Evolutionary conservation across 768 basidiomycete species (phyloP).

Genomic region (Chalciporus pseudorubinellus): DNA sequence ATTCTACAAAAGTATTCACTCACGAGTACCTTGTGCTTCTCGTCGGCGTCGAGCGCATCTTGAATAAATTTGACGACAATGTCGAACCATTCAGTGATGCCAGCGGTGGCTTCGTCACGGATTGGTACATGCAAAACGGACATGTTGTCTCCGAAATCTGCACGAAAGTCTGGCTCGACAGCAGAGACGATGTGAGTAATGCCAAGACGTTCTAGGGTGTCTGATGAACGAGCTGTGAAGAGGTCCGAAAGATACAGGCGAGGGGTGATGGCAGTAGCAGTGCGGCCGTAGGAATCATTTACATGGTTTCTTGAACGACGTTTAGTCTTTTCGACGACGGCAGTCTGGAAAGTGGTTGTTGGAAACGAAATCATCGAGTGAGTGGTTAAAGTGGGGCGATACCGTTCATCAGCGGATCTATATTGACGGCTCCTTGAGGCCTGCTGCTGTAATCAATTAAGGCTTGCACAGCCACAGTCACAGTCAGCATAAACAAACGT

Average conservation of each 20-base stretch:
- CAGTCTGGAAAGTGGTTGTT: slow-evolving; percentile 26
- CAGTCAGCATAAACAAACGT: slow-evolving; percentile 5
- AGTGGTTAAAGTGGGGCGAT: neutral
- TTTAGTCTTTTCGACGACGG: slow-evolving; percentile 20
- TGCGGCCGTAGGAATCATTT: slow-evolving; percentile 18
- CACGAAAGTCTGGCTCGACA: slow-evolving; percentile 42
- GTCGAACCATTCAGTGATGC: slow-evolving; percentile 48
- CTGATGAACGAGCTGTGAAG: slow-evolving; percentile 49
- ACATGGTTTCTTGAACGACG: slow-evolving; percentile 10
- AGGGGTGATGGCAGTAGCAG: slow-evolving; percentile 37
- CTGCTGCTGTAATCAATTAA: too few species aligned
- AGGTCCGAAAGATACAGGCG: slow-evolving; percentile 65
- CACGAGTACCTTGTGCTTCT: slow-evolving; percentile 48
- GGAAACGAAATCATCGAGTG: slow-evolving; percentile 35
- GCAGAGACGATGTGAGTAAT: slow-evolving; percentile 75
- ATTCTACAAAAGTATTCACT: slow-evolving; percentile 19
- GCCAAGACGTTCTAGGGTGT: slow-evolving; percentile 51
- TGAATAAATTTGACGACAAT: slow-evolving; percentile 52
- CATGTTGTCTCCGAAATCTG: slow-evolving; percentile 32
- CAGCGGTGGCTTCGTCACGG: slow-evolving; percentile 37
- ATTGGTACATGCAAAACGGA: slow-evolving; percentile 52
- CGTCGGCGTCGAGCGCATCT: slow-evolving; percentile 43
- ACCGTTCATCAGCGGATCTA: too few species aligned
- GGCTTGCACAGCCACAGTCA: slow-evolving; percentile 16
- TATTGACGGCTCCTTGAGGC: too few species aligned